Percentiles rank a stretch among this genome's conserved stretches.
These are phyloP conservation scores for Lecanicillium sp. DNA, from an alignment of 2,329 filamentous ascomycete species.

Conservation along the genomic window DNA sequence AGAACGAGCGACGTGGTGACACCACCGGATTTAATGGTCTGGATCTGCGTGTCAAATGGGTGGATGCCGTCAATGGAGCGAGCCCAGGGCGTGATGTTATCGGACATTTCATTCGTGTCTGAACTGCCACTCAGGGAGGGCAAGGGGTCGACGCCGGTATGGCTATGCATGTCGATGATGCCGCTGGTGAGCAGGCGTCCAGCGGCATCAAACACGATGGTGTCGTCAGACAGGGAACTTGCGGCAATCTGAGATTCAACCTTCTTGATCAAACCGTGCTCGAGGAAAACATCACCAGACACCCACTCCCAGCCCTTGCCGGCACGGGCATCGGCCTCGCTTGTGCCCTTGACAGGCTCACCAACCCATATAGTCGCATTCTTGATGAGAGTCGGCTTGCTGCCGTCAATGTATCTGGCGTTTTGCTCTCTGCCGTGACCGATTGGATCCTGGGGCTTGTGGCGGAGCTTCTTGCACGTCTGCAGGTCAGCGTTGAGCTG, in stretches of 20 bases:
- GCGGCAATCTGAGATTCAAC: constrained; percentile 37
- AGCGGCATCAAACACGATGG: constrained; percentile 45
- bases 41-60: constrained; percentile 54
- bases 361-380: constrained; percentile 62
- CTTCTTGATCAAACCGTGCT: constrained; percentile 51
- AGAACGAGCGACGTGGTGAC: constrained; percentile 61
- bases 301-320: constrained; percentile 55
- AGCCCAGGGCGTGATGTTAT: constrained; percentile 59
- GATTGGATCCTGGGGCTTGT: constrained; percentile 45
- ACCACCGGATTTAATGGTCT: constrained; percentile 65
- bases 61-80: constrained; percentile 58
- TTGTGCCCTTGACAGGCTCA: constrained; percentile 44
- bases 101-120: constrained; percentile 56
- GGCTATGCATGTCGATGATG: constrained; percentile 66
- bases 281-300: constrained; percentile 49
- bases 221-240: constrained; percentile 35
- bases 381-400: constrained; percentile 52
- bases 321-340: constrained; percentile 42
- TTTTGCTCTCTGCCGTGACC: constrained; percentile 50
- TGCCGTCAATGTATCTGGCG: constrained; percentile 50
- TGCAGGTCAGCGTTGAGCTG: constrained; percentile 45
- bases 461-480: constrained; percentile 46
- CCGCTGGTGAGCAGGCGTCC: constrained; percentile 57
- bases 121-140: constrained; percentile 44
- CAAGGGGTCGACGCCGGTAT: constrained; percentile 52